Evolutionary conservation across 192 early-diverging fungal species (phyloP).

Genomic region (Allomyces javanicus): DNA sequence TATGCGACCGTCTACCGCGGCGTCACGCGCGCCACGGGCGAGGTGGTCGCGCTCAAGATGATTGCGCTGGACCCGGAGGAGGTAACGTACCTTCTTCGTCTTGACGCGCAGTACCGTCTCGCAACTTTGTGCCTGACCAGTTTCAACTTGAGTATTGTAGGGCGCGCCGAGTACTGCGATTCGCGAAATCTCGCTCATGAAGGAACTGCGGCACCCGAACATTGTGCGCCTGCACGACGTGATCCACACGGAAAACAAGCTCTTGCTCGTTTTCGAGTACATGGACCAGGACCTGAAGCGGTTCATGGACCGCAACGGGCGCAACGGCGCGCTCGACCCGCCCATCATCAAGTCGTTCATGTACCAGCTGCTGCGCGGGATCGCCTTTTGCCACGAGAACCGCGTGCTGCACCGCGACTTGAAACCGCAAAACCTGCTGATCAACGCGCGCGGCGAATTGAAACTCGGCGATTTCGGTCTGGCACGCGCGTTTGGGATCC

Average conservation of each 20-base stretch:
- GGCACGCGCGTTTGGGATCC: slow-evolving; percentile 62
- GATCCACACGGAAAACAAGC: slow-evolving; percentile 65
- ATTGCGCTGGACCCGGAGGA: slow-evolving; percentile 57
- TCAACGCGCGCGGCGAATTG: slow-evolving; percentile 54
- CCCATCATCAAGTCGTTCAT: slow-evolving; percentile 54
- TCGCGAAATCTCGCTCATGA: slow-evolving; percentile 93
- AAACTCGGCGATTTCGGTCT: slow-evolving; percentile 76
- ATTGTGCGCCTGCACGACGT: slow-evolving; percentile 68
- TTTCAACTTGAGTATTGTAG: slow-evolving; percentile 47
- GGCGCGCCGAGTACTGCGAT: slow-evolving; percentile 93
- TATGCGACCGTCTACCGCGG: slow-evolving; percentile 86
- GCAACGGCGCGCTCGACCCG: slow-evolving; percentile 40
- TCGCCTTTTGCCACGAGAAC: slow-evolving; percentile 70
- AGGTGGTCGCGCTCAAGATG: slow-evolving; percentile 90
- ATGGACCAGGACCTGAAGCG: slow-evolving; percentile 76
- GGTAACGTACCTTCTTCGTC: neutral
- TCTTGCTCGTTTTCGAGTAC: slow-evolving; percentile 71
- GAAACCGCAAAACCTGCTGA: slow-evolving; percentile 71
- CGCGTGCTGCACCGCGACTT: slow-evolving; percentile 65
- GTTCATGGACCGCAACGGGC: slow-evolving; percentile 59
- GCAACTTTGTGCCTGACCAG: too few relatives aligned
- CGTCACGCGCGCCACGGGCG: slow-evolving; percentile 45
- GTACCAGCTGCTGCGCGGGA: slow-evolving; percentile 61
- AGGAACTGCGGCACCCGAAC: slow-evolving; percentile 84
- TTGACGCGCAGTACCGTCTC: slow-evolving; percentile 5